Evolutionary conservation across 805 yeast species (phyloP).

Genomic region (Hanseniaspora singularis): DNA sequence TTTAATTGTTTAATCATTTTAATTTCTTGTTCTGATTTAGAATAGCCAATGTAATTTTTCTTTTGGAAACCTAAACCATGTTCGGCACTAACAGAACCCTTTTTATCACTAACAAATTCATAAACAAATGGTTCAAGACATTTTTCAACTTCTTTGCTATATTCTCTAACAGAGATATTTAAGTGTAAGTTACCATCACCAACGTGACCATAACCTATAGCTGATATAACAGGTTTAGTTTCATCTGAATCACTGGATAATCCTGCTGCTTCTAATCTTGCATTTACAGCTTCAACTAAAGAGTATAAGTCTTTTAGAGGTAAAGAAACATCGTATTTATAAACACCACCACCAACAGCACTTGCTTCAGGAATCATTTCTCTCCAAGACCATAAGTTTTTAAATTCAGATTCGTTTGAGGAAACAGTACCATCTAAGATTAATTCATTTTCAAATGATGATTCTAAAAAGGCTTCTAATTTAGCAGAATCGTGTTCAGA

Average conservation of each 20-base stretch:
- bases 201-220: slow-evolving; percentile 94
- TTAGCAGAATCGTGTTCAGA: slow-evolving; percentile 88
- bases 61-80: slow-evolving; percentile 97
- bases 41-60: slow-evolving; percentile 76
- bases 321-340: slow-evolving; percentile 90
- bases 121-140: slow-evolving; percentile 88
- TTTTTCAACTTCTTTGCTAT: slow-evolving; percentile 64
- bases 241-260: slow-evolving; percentile 52
- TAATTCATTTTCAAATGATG: slow-evolving; percentile 68
- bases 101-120: slow-evolving; percentile 60
- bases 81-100: slow-evolving; percentile 92
- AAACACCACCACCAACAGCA: slow-evolving; percentile 80
- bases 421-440: slow-evolving; percentile 94
- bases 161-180: slow-evolving; percentile 80
- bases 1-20: slow-evolving; percentile 67
- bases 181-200: slow-evolving; percentile 96
- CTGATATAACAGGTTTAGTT: slow-evolving; percentile 61
- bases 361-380: slow-evolving; percentile 87
- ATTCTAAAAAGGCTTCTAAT: slow-evolving; percentile 71
- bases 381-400: slow-evolving; percentile 88
- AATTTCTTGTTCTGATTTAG: slow-evolving; percentile 64
- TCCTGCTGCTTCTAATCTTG: slow-evolving; percentile 42
- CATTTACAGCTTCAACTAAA: slow-evolving; percentile 67
- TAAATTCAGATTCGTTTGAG: slow-evolving; percentile 81
- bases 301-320: slow-evolving; percentile 74